These are phyloP conservation scores for Leccinum arenicola DNA, from an alignment of 768 basidiomycete species.

Conservation along the genomic window DNA sequence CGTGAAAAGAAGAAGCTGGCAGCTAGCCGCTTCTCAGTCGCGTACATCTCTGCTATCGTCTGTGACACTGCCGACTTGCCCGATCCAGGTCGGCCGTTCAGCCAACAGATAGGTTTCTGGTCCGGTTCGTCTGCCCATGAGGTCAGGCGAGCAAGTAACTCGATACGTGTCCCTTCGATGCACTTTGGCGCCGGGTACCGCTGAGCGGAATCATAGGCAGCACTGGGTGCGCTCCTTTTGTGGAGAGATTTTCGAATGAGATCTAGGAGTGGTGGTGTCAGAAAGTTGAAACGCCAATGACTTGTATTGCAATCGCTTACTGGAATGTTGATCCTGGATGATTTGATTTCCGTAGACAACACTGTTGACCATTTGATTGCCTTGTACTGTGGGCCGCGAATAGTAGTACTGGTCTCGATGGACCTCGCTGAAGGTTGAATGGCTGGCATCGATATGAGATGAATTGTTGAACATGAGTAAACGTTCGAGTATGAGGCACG, in stretches of 20 bases:
- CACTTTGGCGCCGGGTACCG: conserved; percentile 21
- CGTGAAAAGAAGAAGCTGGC: conserved; percentile 38
- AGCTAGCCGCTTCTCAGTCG: conserved; percentile 21
- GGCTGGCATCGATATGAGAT: too few relatives aligned
- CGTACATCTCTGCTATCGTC: conserved; percentile 29
- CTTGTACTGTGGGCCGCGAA: too few relatives aligned
- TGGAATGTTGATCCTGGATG: conserved; percentile 8
- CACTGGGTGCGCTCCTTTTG: conserved; percentile 18
- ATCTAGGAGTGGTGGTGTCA: conserved; percentile 2
- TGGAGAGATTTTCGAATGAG: conserved; percentile 10
- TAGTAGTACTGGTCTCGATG: too few relatives aligned
- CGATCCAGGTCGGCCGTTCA: not conserved
- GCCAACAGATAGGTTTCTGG: conserved; percentile 20
- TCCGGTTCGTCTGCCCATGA: conserved; percentile 14
- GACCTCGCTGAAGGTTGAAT: too few relatives aligned
- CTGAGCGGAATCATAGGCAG: conserved; percentile 9
- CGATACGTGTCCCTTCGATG: conserved; percentile 22
- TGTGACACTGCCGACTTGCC: conserved; percentile 20
- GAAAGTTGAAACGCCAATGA: not conserved
- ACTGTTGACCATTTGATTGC: conserved; percentile 11
- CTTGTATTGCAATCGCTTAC: not conserved
- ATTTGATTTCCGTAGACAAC: conserved; percentile 21
- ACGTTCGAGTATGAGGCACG: not conserved
- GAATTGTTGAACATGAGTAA: too few relatives aligned
- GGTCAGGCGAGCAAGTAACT: conserved; percentile 14